Evolutionary conservation across 2,329 filamentous ascomycete species (phyloP), one percentile per base, ranked within the genome.

Genomic region (Penicillium sp.): DNA sequence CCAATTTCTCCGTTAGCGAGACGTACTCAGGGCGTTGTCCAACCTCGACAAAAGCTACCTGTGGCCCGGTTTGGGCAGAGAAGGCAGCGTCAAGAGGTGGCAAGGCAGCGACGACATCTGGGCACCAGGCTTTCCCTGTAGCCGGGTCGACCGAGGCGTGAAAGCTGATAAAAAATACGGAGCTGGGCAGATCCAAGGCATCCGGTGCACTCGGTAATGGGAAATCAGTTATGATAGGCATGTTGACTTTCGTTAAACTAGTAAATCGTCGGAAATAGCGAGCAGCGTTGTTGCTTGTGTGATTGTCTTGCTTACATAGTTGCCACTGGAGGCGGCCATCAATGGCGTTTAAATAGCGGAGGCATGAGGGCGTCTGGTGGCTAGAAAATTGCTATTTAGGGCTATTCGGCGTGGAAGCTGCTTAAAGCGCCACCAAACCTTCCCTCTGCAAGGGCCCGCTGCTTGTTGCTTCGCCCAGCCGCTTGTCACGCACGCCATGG

Each of bases 51-150:
- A 69, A 62, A 0, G 61, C 64, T 40, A 72, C 59, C 1, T 43
- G 49, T 1, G 68, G 69, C 3, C 66, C 59, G 18, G 61, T 60
- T 1, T 63, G 55, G 0, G 57, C 56, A 0, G 63, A 60, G 56
- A 76, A 76, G 1, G 69, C 66, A 0, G 63, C 58, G 2, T 65
- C 56, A 21, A 75, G 63, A 45, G 65, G 56, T 0, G 72, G 72
- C 54, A 74, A 56, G 0, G 73, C 70, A 8, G 68, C 69, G 14
- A 70, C 66, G 24, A 75, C 73, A 51, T 75, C 73, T 0, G 74
- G 73, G 23, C 73, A 76, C 74, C 73, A 75, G 3, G 73, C 65
- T 55, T 70, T 62, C 7, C 65, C 65, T 18, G 73, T 75, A 3
- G 59, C 58, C 7, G 71, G 66, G 45, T 74, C 71, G 33, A 66